These are phyloP conservation scores for Apiospora arundinis DNA, from an alignment of 2,329 filamentous ascomycete species.

Conservation along the genomic window DNA sequence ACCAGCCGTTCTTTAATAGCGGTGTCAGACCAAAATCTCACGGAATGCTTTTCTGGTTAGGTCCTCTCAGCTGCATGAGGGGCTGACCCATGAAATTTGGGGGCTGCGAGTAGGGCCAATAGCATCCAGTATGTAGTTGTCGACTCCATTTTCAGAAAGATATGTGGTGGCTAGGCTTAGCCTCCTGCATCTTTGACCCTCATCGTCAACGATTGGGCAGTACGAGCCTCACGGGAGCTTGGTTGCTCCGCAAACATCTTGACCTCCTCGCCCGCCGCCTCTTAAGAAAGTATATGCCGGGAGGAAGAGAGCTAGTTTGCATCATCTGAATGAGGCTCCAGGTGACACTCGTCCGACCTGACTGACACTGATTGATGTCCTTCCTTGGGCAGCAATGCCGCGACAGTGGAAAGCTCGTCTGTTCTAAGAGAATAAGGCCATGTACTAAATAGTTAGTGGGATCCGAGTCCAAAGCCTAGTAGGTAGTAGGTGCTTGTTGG, in stretches of 20 bases:
- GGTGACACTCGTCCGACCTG: constrained; percentile 7
- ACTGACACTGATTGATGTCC: not conserved
- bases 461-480: not conserved
- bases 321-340: not conserved
- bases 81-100: constrained; percentile 8
- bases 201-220: not conserved
- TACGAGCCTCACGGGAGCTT: not conserved
- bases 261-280: not conserved
- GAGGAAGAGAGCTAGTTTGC: not conserved
- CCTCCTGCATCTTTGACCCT: not conserved
- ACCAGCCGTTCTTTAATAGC: not conserved
- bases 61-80: constrained; percentile 2
- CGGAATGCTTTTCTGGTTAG: not conserved
- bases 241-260: not conserved
- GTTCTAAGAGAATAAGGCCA: not conserved
- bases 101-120: constrained; percentile 9
- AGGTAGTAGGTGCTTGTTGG: not conserved
- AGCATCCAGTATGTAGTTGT: not conserved
- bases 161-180: constrained; percentile 1
- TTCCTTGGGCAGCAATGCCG: constrained; percentile 4
- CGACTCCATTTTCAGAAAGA: not conserved
- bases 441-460: not conserved
- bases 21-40: constrained; percentile 3
- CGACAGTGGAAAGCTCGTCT: not conserved
- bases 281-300: not conserved